phyloP scores from a whole-genome alignment of 2,329 filamentous ascomycete genomes.

The Fusarium sp. region DNA sequence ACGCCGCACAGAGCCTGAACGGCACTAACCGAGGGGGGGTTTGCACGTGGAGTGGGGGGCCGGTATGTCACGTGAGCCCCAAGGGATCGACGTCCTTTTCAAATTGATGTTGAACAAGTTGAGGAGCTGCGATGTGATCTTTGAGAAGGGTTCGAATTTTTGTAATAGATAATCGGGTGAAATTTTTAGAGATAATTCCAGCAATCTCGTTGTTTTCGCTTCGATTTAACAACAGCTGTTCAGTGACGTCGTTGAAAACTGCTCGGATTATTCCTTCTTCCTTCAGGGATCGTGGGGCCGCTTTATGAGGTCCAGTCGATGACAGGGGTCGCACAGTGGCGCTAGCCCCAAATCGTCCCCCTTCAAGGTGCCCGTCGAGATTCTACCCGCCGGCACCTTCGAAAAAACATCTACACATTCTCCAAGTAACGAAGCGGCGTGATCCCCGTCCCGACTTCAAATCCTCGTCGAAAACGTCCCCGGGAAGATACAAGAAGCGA shows the following conservation, averaged over 20 bases:
- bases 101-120: not conserved
- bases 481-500: not conserved
- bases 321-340: slow-evolving; percentile 42
- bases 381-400: slow-evolving; percentile 47
- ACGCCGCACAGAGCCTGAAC: slow-evolving; percentile 40
- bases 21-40: slow-evolving; percentile 47
- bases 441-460: slow-evolving; percentile 18
- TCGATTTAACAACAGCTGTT: not conserved
- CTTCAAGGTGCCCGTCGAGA: slow-evolving; percentile 51
- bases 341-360: slow-evolving; percentile 50
- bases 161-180: not conserved
- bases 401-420: slow-evolving; percentile 50
- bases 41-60: slow-evolving; percentile 40
- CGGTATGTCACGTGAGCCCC: slow-evolving; percentile 34
- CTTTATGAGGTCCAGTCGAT: slow-evolving; percentile 10
- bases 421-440: slow-evolving; percentile 22
- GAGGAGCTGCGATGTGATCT: not conserved
- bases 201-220: not conserved
- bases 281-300: slow-evolving; percentile 37
- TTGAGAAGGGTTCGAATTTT: not conserved
- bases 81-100: not conserved
- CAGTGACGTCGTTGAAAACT: slow-evolving; percentile 40
- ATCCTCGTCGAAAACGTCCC: slow-evolving; percentile 5
- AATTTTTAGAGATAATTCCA: not conserved
- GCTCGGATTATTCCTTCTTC: slow-evolving; percentile 45